Conservation (phyloP, 176 grass and related monocot genomes). For the Eragrostis curvula region DNA sequence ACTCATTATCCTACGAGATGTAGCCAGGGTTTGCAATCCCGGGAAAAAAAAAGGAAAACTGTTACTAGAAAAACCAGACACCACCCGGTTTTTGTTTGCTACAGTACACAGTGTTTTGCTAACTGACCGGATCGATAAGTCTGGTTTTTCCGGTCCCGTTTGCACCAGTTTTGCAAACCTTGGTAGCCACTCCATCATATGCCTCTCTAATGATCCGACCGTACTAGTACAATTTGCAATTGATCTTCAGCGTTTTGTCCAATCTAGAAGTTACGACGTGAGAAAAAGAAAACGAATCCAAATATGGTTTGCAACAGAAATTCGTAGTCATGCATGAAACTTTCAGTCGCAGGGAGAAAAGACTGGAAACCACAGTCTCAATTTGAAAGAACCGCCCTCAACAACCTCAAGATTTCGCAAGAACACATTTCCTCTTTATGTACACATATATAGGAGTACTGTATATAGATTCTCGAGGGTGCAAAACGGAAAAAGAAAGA, state of each 20-base stretch:
- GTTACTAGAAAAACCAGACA: too few relatives aligned
- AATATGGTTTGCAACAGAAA: background rate
- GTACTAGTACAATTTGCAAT: slow-evolving; percentile 1
- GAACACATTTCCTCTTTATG: background rate
- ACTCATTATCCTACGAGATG: slow-evolving; percentile 11
- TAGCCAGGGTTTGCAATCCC: too few relatives aligned
- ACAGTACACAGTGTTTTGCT: too few relatives aligned
- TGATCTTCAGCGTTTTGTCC: background rate
- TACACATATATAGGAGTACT: background rate
- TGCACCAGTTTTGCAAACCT: too few relatives aligned
- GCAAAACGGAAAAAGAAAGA: background rate
- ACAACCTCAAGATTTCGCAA: background rate
- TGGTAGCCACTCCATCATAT: background rate
- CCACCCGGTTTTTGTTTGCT: too few relatives aligned
- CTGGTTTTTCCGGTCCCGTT: too few relatives aligned
- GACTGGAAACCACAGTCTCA: background rate
- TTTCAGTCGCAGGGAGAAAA: background rate
- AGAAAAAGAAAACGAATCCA: background rate
- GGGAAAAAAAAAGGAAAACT: too few relatives aligned
- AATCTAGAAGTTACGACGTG: background rate
- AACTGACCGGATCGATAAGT: too few relatives aligned
- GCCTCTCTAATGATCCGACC: background rate
- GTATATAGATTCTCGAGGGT: background rate
- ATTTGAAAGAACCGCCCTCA: background rate
- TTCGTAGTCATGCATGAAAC: background rate